These are phyloP conservation scores for Talaromyces sp. DNA, from an alignment of 2,329 filamentous ascomycete genomes.

Conservation along the genomic window DNA sequence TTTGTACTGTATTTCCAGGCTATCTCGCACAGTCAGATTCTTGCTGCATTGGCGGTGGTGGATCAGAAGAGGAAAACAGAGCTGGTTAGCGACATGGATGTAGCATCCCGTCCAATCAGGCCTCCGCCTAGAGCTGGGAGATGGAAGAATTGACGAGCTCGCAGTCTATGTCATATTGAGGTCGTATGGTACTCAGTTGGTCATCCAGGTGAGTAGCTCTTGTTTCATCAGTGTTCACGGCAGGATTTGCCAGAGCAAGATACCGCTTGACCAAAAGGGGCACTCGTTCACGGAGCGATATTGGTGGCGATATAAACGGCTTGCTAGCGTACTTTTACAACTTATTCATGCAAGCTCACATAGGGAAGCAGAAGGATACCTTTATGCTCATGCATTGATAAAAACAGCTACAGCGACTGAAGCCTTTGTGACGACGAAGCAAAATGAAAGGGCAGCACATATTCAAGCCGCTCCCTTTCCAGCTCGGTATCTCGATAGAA, in stretches of 20 bases:
- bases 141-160: background rate
- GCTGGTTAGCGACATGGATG: background rate
- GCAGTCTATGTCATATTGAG: background rate
- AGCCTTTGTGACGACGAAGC: background rate
- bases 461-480: background rate
- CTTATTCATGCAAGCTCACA: no score
- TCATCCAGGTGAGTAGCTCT: background rate
- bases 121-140: background rate
- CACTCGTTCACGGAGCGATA: no score
- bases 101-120: background rate
- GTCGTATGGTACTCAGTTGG: background rate
- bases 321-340: background rate
- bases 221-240: background rate
- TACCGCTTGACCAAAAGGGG: no score
- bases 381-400: background rate
- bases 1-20: background rate
- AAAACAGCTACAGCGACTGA: background rate
- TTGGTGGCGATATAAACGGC: no score
- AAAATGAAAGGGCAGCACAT: background rate
- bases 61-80: background rate
- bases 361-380: background rate
- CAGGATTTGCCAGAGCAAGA: background rate
- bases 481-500: background rate
- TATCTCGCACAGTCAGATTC: background rate
- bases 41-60: background rate